Conservation (phyloP, 2,329 filamentous ascomycete genomes). For the Calycina herbarum region DNA sequence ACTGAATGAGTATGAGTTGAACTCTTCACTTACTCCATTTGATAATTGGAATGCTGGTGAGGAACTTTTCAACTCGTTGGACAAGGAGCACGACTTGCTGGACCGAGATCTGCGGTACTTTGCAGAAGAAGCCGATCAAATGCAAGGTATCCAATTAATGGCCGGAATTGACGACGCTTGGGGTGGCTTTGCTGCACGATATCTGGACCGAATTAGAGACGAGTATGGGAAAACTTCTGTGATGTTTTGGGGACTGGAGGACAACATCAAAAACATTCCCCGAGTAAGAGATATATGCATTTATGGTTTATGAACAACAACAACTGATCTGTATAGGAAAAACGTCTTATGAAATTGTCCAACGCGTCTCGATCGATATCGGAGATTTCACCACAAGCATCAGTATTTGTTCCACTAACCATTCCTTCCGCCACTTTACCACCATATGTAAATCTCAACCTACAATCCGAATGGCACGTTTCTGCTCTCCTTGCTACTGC, state of each 20-base stretch:
- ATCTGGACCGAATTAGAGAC: constrained; percentile 77
- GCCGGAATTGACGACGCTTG: constrained; percentile 74
- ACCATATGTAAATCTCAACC: constrained; percentile 58
- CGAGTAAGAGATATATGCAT: constrained; percentile 46
- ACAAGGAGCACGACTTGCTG: constrained; percentile 80
- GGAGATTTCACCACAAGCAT: constrained; percentile 68
- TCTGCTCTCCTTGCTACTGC: constrained; percentile 75
- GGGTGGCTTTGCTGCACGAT: constrained; percentile 73
- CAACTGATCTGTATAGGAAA: constrained; percentile 48
- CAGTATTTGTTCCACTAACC: constrained; percentile 74
- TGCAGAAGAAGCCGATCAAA: constrained; percentile 86
- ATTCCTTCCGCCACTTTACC: constrained; percentile 59
- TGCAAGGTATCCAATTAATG: constrained; percentile 84
- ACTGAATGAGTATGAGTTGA: constrained; percentile 82
- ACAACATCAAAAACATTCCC: constrained; percentile 51
- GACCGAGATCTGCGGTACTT: constrained; percentile 90
- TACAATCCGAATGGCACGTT: constrained; percentile 72
- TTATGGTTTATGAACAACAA: constrained; percentile 5
- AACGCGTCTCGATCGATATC: constrained; percentile 75
- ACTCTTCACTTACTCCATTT: constrained; percentile 78
- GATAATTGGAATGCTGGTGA: constrained; percentile 73
- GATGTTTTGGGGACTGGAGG: constrained; percentile 84
- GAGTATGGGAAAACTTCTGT: constrained; percentile 87
- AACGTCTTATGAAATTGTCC: constrained; percentile 62
- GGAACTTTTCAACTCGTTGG: constrained; percentile 71